A percentile compares a stretch with the other conserved stretches of the same genome.
Evolutionary conservation across 106 monocot genomes (phyloP).

Genomic region (Allium fistulosum): DNA sequence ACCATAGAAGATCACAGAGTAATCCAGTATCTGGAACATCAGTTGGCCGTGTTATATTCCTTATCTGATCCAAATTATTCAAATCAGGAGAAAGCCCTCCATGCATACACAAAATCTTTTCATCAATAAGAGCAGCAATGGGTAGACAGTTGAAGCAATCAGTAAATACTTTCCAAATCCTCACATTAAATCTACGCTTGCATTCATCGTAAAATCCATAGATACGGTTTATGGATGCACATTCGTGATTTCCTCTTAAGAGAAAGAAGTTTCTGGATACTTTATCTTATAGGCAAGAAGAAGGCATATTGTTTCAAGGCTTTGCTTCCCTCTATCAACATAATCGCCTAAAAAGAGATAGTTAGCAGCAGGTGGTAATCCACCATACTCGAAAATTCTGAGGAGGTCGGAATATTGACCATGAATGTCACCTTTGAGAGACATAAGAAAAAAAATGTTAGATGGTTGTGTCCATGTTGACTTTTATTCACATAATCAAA

Average conservation of each 20-base stretch:
- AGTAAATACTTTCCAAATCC: slow-evolving; percentile 34
- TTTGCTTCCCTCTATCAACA: slow-evolving; percentile 39
- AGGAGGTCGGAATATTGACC: slow-evolving; percentile 42
- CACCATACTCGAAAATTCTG: slow-evolving; percentile 32
- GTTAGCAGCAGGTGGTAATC: slow-evolving; percentile 30
- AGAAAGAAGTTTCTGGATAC: slow-evolving; percentile 42
- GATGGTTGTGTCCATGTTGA: too few species aligned
- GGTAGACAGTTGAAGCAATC: slow-evolving; percentile 54
- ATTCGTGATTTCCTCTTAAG: slow-evolving; percentile 43
- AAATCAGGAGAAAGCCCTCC: slow-evolving; percentile 48
- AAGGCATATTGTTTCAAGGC: slow-evolving; percentile 48
- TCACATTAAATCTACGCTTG: slow-evolving; percentile 28
- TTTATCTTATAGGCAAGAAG: slow-evolving; percentile 48
- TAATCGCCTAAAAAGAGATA: slow-evolving; percentile 54
- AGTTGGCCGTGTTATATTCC: slow-evolving; percentile 26
- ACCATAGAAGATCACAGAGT: slow-evolving; percentile 50
- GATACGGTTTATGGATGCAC: slow-evolving; percentile 27
- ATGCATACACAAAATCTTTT: slow-evolving; percentile 48
- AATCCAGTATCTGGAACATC: slow-evolving; percentile 42
- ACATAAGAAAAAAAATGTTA: too few species aligned
- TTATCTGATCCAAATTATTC: slow-evolving; percentile 37
- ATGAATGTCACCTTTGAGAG: slow-evolving; percentile 38
- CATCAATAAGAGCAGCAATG: slow-evolving; percentile 32
- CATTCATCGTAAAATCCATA: slow-evolving; percentile 56
- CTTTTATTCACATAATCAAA: too few species aligned